A percentile compares a stretch with the other conserved stretches of the same genome.
Conservation (phyloP, 371 early-diverging fungal genomes). For the Mortierella sp. region DNA sequence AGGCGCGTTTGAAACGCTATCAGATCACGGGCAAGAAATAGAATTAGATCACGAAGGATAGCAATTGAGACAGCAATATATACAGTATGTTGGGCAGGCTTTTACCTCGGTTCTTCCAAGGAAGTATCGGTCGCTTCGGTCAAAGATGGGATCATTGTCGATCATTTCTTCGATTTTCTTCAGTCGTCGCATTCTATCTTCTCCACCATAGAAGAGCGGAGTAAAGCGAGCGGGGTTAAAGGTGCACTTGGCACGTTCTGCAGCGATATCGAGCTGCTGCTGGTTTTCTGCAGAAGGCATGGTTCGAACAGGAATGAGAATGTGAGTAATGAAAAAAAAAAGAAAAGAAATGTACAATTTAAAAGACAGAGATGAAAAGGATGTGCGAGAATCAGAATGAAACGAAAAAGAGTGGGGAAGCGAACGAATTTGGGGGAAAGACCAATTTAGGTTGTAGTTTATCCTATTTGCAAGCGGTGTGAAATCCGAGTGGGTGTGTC, state of each 20-base stretch:
- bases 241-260: conserved; percentile 68
- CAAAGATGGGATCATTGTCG: conserved; percentile 58
- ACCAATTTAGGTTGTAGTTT: no score
- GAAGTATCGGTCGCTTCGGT: conserved; percentile 58
- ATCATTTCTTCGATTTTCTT: conserved; percentile 51
- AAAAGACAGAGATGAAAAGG: background rate
- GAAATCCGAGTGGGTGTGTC: conserved; percentile 8
- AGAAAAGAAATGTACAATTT: background rate
- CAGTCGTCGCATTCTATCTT: conserved; percentile 31
- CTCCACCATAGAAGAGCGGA: conserved; percentile 53
- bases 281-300: conserved; percentile 43
- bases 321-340: background rate
- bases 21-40: background rate
- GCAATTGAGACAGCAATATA: background rate
- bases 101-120: conserved; percentile 59
- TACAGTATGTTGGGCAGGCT: background rate
- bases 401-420: background rate
- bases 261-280: conserved; percentile 54
- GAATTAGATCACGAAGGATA: background rate
- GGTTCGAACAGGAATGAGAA: background rate
- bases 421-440: no score
- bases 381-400: background rate
- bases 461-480: background rate
- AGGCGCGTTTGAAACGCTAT: conserved; percentile 58
- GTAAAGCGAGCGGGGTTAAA: conserved; percentile 60